Base-by-base conservation (phyloP, 345 rosid genomes). In the Gossypium longicalyx region DNA sequence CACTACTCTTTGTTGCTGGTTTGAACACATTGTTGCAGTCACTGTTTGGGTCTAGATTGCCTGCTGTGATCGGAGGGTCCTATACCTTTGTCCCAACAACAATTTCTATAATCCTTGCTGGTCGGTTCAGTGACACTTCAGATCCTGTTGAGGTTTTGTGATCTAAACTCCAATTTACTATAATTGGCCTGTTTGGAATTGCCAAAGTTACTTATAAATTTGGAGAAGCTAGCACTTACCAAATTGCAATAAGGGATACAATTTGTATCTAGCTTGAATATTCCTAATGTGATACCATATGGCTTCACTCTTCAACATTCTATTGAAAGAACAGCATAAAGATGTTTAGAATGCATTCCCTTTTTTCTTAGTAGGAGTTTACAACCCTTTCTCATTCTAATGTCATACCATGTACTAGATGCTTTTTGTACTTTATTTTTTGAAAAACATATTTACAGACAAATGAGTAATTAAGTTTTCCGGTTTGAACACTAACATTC, bases 11-110 rank as follows among this genome's bases (percentile, higher is more conserved):
- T 86, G 98, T 93, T 78, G 92, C 99, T 80, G 99, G 99, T 68
- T 76, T 96, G 82, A 93, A 91, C 91, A 96, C 99, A 38, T 81
- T 96, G 81, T 90, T 86, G 64, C 99, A 96, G 64, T 79, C 88
- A 51, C 72, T 87, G 45, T 96, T 96, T 70, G 99, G 99, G 27
- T 83, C 97, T 73, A 85, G 99, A 77, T 79, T 96, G 77, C 99
- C 99, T n/a, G 97, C 97, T 77, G 91, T 96, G 13, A 93, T 96
- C 69, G 97, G 97, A 78, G 97, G 88, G 70, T 96, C 99, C n/a
- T 89, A 82, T 78, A 93, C 99, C 54, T 96, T 86, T 85, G 97
- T 96, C 45, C 98, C 98, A 20, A 82, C 97, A 38, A 89, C 97
- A 74, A 91, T 93, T 79, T 96, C 99, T 67, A 88, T 96, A 74